Base-by-base conservation (phyloP, 1,284 basidiomycete species). In the Cutaneotrichosporon curvatum region DNA sequence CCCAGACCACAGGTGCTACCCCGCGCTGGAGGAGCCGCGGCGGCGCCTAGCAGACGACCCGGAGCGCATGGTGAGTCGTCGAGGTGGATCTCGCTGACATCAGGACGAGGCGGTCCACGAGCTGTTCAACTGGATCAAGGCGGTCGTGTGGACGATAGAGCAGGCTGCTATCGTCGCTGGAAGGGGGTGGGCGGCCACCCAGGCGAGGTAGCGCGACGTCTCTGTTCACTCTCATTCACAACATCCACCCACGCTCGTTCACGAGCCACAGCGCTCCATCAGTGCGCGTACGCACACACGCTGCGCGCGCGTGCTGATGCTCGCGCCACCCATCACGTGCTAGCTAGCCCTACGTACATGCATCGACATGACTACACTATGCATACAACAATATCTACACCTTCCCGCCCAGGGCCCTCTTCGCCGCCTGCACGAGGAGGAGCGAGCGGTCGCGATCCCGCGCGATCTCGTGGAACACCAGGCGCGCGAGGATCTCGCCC, bases 401-500 rank as follows among this genome's bases (percentile, higher is more conserved):
- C 35, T 44, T 37, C n/a, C 30, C 19, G 14, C 42, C 34, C 12
- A 43, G 25, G 9, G 37, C 33, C 15, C 20, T 19, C 0, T 19
- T 34, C 19, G 42, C 31, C n/a, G 35, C 42, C 20, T 16, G 21
- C 10, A 44, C n/a, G n/a, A 45, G 15, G 7, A 40, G 18, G 28
- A 39, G 18, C 6, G 21, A 12, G 23, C 43, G 32, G 33, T 36
- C 30, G 23, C 15, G 30, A 14, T 40, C 40, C 19, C 37, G 23
- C 18, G 37, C 37, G 32, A 53, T 48, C 11, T 43, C 37, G 43
- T 72, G 70, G 16, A 89, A 81, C 15, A 86, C 73, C 2, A 85
- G 75, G n/a, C 88, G 80, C 2, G 87, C 88, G 33, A 86, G 64
- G 16, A 91, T 83, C 66, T 92, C 88, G 23, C 88, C 87, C 28